Percentiles rank a stretch among this genome's conserved stretches.
These are phyloP conservation scores for Leptomonas pyrrhocoris DNA, from an alignment of 208 protist species.

Conservation along the genomic window DNA sequence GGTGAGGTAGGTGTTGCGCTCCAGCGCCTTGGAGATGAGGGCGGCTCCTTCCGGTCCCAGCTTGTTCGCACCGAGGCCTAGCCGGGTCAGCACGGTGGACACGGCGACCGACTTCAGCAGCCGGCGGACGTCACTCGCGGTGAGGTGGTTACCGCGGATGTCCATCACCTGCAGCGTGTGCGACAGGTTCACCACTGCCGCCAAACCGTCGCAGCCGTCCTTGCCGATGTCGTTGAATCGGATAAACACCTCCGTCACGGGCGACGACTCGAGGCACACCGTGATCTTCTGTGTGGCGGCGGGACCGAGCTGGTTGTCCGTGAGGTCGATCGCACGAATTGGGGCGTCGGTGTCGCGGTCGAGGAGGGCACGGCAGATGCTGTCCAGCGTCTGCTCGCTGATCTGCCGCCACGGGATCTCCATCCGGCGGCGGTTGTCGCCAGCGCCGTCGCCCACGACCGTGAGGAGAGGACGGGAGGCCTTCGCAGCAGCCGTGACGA, in stretches of 20 bases:
- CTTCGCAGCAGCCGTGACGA: constrained; percentile 7
- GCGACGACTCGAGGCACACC: constrained; percentile 63
- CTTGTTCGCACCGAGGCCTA: constrained; percentile 78
- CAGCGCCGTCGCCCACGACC: constrained; percentile 12
- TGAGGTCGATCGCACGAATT: constrained; percentile 68
- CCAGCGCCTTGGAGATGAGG: constrained; percentile 62
- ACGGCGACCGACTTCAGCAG: constrained; percentile 76
- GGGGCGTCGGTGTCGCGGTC: constrained; percentile 59
- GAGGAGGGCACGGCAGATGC: constrained; percentile 58
- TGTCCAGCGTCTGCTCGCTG: constrained; percentile 51
- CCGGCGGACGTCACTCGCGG: constrained; percentile 58
- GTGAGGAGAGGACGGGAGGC: constrained; percentile 17
- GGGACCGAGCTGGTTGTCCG: constrained; percentile 88
- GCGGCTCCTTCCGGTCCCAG: constrained; percentile 79
- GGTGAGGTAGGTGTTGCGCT: constrained; percentile 85
- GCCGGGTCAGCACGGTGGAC: constrained; percentile 64
- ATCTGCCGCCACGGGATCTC: constrained; percentile 71
- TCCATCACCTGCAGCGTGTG: constrained; percentile 73
- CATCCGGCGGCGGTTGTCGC: constrained; percentile 34
- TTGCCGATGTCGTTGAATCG: constrained; percentile 91
- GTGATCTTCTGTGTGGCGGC: constrained; percentile 55
- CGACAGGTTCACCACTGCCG: constrained; percentile 73
- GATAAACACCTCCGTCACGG: constrained; percentile 70
- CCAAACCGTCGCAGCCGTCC: constrained; percentile 88
- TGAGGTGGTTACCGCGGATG: constrained; percentile 84